phyloP scores from a whole-genome alignment of 2,329 filamentous ascomycete genomes.

The Apiospora hydei region DNA sequence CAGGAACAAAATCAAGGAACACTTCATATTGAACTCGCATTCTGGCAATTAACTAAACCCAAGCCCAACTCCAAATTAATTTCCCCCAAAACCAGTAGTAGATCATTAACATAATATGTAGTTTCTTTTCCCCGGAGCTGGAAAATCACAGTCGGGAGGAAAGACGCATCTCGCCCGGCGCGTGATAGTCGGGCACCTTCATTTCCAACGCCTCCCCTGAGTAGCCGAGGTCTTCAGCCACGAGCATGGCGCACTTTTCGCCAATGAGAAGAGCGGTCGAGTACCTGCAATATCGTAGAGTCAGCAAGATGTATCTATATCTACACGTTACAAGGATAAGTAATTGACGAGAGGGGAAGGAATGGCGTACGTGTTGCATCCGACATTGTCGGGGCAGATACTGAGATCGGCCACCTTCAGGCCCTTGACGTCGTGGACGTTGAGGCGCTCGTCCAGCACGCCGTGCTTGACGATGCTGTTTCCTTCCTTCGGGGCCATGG shows the following conservation, averaged over 20 bases:
- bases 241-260: slow-evolving; percentile 75
- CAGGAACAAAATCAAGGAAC: not conserved
- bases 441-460: slow-evolving; percentile 78
- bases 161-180: slow-evolving; percentile 55
- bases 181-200: slow-evolving; percentile 73
- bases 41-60: not conserved
- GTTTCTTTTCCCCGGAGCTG: too few relatives aligned
- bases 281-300: slow-evolving; percentile 50
- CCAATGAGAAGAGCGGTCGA: slow-evolving; percentile 77
- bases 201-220: slow-evolving; percentile 77
- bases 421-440: slow-evolving; percentile 78
- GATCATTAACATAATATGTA: not conserved
- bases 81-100: not conserved
- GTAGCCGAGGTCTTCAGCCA: slow-evolving; percentile 78
- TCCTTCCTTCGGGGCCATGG: slow-evolving; percentile 77
- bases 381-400: slow-evolving; percentile 82
- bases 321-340: not conserved
- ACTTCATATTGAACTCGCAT: not conserved
- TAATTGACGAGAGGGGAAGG: slow-evolving; percentile 25
- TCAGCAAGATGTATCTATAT: not conserved
- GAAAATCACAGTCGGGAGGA: slow-evolving; percentile 48
- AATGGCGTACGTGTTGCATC: slow-evolving; percentile 66
- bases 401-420: slow-evolving; percentile 80
- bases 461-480: slow-evolving; percentile 84
- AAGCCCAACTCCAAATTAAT: not conserved